Base-by-base conservation (phyloP, 495 filamentous ascomycete species). In the Mytilinidion resinicola region DNA sequence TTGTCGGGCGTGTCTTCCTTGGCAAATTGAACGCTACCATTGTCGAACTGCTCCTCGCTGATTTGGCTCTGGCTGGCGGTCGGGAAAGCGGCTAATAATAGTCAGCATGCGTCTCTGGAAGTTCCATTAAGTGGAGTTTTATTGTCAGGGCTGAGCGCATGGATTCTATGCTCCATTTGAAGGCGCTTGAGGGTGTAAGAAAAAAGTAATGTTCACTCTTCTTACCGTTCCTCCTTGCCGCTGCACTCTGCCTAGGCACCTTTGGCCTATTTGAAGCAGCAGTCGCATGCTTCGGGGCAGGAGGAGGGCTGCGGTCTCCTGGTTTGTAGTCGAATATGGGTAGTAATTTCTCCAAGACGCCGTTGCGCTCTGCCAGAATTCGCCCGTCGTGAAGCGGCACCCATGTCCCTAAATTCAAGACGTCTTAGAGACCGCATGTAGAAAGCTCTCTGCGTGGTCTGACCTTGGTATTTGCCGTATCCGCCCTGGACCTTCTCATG, bases 401-500 rank as follows among this genome's bases (percentile, higher is more conserved):
- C 95, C 95, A 98, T 42, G 93, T 98, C 57, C 92, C 91, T 93
- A 51, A 21, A 50, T 53, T 25, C 52, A 50, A 33, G 73, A 56
- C 69, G 65, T 19, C 60, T 25, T 30, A 46, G 11, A 21, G 50
- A 21, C 20, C 51, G 21, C 46, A 41, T 62, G 62, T 41, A 38
- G 30, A 41, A 14, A 36, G 41, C 70, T 51, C 42, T 46, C 30
- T 12, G 9, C 4, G 42, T 55, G 10, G 63, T 47, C 53, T 43
- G 53, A 89, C 91, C 91, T 76, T 98, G 93, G 64, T 96, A 98
- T 82, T 97, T 98, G 53, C 93, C 93, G 72, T 97, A 98, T 20
- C 93, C 93, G 60, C 93, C 93, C 67, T 98, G 93, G 3, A 98
- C 88, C 74, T 98, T 98, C 73, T 97, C 92, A 73, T 98, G 93